Base-by-base conservation (phyloP, 306 rosid genomes). In the Macrotyloma uniflorum region DNA sequence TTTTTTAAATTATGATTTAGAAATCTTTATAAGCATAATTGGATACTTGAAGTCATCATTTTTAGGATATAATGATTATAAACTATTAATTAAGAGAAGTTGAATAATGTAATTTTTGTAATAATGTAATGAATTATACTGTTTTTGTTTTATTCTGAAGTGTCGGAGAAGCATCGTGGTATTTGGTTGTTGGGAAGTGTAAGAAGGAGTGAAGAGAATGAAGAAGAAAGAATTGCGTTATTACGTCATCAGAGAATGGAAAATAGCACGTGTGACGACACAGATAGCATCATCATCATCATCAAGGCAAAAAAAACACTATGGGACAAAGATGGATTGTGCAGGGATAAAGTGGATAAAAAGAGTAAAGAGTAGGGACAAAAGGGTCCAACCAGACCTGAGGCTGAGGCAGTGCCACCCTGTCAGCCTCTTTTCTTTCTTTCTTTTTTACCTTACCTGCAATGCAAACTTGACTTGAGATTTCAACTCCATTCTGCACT, bases 391-490 rank as follows among this genome's bases (percentile, higher is more conserved):
- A 66, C 6, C 71, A 16, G 10, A 66, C 19, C 49, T 20, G 71
- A 35, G 50, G 3, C 32, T 20, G 51, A 18, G 50, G 11, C 51
- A 66, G 51, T 66, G 71, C 71, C 71, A 66, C 71, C 71, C 71
- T 66, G 71, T 66, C 33, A 38, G 3, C 26, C 51, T 19, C 71
- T 66, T 18, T n/a, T 6, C 59, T 57, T 24, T 23, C 35, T 63
- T 63, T 63, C 70, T 38, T 66, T 66, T 66, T 40, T 65, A 65
- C 70, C 70, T 65, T 36, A 40, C 71, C 71, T 66, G 32, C 71
- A 65, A 20, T 66, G 71, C 71, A 66, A 66, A 66, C 71, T 40
- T 66, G 51, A 66, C 71, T 66, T 20, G 1, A 38, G 51, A 19
- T 65, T 65, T 38, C 50, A 66, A 36, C 18, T 20, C n/a, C 71